These are phyloP conservation scores for Apiotrichum montevideense DNA, from an alignment of 1,284 basidiomycete genomes.

Conservation along the genomic window DNA sequence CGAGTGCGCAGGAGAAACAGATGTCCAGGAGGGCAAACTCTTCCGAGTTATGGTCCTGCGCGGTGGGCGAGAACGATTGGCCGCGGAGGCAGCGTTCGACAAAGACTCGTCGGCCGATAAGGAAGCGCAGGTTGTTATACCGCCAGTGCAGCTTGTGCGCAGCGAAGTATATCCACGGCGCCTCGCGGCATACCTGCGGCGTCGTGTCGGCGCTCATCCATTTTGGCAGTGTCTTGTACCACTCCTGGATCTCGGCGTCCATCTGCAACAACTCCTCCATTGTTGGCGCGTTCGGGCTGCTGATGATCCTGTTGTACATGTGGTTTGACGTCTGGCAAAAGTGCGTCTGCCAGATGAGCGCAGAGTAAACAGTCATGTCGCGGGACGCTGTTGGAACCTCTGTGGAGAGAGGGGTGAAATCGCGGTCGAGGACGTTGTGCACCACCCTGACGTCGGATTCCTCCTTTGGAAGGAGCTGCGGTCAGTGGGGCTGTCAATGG, in stretches of 20 bases:
- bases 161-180: conserved; percentile 21
- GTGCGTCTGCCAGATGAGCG: conserved; percentile 19
- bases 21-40: conserved; percentile 12
- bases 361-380: conserved; percentile 19
- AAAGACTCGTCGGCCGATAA: conserved; percentile 19
- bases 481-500: too few species aligned
- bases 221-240: conserved; percentile 9
- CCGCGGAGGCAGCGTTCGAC: conserved; percentile 19
- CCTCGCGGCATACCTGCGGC: conserved; percentile 7
- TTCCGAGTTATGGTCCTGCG: not conserved
- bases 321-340: conserved; percentile 14
- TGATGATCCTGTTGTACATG: conserved; percentile 20
- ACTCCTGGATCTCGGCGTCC: conserved; percentile 13
- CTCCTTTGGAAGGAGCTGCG: conserved; percentile 16
- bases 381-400: conserved; percentile 4
- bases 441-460: conserved; percentile 19
- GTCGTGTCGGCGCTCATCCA: conserved; percentile 12
- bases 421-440: conserved; percentile 17
- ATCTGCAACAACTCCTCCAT: conserved; percentile 15
- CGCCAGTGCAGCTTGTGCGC: conserved; percentile 26
- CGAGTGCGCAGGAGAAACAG: conserved; percentile 16
- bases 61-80: conserved; percentile 2
- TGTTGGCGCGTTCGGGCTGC: conserved; percentile 1
- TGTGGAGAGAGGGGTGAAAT: conserved; percentile 15
- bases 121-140: conserved; percentile 24